A percentile compares a stretch with the other conserved stretches of the same genome.
Conservation (phyloP, 2,329 filamentous ascomycete species). For the Pseudopithomyces maydicus region DNA sequence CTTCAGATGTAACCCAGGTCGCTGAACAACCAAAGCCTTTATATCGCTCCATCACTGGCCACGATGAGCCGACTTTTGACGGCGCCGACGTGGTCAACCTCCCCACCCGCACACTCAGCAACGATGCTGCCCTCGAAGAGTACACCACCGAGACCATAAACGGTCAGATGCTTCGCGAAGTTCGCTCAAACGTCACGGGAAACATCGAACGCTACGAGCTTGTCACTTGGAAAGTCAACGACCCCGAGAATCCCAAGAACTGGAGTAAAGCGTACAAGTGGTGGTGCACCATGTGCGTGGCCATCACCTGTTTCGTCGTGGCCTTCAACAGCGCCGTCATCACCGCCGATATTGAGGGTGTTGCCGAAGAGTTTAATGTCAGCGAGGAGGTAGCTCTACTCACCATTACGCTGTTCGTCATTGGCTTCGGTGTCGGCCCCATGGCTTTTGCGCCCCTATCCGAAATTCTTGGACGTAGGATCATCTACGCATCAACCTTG, state of each 20-base stretch:
- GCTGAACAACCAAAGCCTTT: slow-evolving; percentile 18
- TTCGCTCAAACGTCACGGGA: slow-evolving; percentile 60
- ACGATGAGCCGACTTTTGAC: slow-evolving; percentile 20
- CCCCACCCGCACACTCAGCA: slow-evolving; percentile 68
- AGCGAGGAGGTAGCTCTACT: slow-evolving; percentile 75
- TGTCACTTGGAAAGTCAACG: slow-evolving; percentile 72
- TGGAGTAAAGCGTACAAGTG: slow-evolving; percentile 80
- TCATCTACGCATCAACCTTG: slow-evolving; percentile 73
- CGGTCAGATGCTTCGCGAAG: slow-evolving; percentile 65
- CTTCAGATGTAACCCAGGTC: slow-evolving; percentile 21
- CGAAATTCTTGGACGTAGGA: slow-evolving; percentile 73
- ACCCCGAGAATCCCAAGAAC: slow-evolving; percentile 83
- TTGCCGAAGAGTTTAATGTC: slow-evolving; percentile 67
- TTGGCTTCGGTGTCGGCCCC: slow-evolving; percentile 81
- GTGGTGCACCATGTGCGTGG: slow-evolving; percentile 81
- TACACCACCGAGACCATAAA: slow-evolving; percentile 66
- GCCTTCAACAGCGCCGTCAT: slow-evolving; percentile 70
- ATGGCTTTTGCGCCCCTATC: slow-evolving; percentile 80
- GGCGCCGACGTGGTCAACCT: slow-evolving; percentile 60
- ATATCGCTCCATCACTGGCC: slow-evolving; percentile 19
- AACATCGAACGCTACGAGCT: slow-evolving; percentile 61
- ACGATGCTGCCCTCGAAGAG: slow-evolving; percentile 63
- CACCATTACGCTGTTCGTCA: slow-evolving; percentile 75
- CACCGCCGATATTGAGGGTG: slow-evolving; percentile 73
- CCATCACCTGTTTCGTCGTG: slow-evolving; percentile 57